Evolutionary conservation across 495 filamentous ascomycete species (phyloP), one percentile per base, ranked within the genome.

Genomic region (Elaphomyces granulatus): DNA sequence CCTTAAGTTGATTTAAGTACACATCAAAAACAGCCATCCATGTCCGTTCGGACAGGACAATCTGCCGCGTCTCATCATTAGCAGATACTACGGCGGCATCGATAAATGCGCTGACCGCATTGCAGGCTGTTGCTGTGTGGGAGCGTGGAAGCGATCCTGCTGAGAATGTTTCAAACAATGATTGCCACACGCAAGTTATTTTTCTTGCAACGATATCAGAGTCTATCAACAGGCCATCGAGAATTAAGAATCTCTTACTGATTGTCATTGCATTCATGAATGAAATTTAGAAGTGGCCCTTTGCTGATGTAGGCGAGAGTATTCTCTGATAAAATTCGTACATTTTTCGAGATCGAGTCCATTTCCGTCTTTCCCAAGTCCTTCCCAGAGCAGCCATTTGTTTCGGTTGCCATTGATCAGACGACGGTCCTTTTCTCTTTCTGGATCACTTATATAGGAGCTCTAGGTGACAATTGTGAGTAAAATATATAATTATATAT

Each of bases 1-100:
- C 72, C 45, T 88, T 80, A 45, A 75, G 84, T 59, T 75, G 80
- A 41, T 76, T 68, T 44, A 93, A 61, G 46, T 77, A 88, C 36
- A 81, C 74, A 10, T 76, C 59, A 50, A 90, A 83, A 3, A 81
- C 53, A 32, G 64, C 59, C 9, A 66, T 47, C 59, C 78, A 82
- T 8, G 67, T 64, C 12, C 52, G 47, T 16, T 72, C 50, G 10
- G 68, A 67, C 20, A 72, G 72, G 8, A 65, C 53, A 19, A 72
- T 23, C 36, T 53, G 35, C 14, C 51, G 54, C 1, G 67, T 57
- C 18, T 40, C 36, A 4, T 53, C 43, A 42, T 48, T 44, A 12
- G 54, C 40, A 3, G 72, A 68, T 9, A 47, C 48, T 14, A 45
- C 45, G n/a, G 65, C 64, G 16, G 59, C 55, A 47, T 69, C 58